These are phyloP conservation scores for Boletus rubroflammeus DNA, from an alignment of 768 basidiomycete species.

Conservation along the genomic window DNA sequence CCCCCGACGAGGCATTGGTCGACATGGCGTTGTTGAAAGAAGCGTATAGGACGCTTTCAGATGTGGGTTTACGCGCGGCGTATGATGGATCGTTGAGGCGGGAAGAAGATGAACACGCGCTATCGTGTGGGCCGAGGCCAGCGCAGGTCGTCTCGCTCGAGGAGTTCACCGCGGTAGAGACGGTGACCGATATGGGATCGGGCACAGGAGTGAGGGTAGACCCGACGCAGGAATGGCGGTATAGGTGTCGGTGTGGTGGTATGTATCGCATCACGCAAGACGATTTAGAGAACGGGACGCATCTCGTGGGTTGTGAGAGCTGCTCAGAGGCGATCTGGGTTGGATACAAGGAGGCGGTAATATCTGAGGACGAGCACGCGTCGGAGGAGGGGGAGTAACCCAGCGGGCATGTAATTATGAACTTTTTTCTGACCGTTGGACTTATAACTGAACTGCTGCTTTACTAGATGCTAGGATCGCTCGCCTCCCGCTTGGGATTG, in stretches of 20 bases:
- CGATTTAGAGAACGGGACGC: slow-evolving; percentile 67
- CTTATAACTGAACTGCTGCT: background rate
- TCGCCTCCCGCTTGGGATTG: background rate
- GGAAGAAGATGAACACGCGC: slow-evolving; percentile 1
- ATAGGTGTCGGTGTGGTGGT: slow-evolving; percentile 75
- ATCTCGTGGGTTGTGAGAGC: slow-evolving; percentile 66
- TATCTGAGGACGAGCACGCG: background rate
- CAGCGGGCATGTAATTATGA: background rate
- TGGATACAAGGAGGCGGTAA: slow-evolving; percentile 63
- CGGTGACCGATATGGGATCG: background rate
- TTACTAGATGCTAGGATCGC: background rate
- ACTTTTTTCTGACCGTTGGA: background rate
- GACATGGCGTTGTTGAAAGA: slow-evolving; percentile 62
- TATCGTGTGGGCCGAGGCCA: slow-evolving; percentile 51
- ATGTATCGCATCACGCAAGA: slow-evolving; percentile 51
- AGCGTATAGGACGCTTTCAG: slow-evolving; percentile 62
- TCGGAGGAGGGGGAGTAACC: background rate
- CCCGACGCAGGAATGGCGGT: slow-evolving; percentile 41
- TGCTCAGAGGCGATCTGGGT: slow-evolving; percentile 83
- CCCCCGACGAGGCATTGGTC: slow-evolving; percentile 4
- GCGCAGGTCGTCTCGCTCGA: slow-evolving; percentile 78
- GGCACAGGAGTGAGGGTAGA: slow-evolving; percentile 32
- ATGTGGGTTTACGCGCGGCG: slow-evolving; percentile 41
- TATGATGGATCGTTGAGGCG: slow-evolving; percentile 42
- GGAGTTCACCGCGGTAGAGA: slow-evolving; percentile 43